Evolutionary conservation across 2,329 filamentous ascomycete genomes (phyloP).

Genomic region (Aspergillus sp.): DNA sequence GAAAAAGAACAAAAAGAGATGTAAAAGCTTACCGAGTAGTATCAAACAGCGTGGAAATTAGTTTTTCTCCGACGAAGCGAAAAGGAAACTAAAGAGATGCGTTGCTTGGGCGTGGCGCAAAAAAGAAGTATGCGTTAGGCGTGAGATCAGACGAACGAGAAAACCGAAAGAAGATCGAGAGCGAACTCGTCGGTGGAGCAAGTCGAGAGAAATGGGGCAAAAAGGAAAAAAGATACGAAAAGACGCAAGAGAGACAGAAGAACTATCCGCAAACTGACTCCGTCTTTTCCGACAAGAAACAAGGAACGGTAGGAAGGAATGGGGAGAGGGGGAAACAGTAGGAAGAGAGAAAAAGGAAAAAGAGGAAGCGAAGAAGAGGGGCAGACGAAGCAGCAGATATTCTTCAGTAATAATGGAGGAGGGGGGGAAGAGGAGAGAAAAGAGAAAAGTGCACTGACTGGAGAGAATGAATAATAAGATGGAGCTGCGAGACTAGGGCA

Average conservation of each 20-base stretch:
- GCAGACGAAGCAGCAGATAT: constrained; percentile 19
- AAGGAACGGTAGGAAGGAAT: constrained; percentile 21
- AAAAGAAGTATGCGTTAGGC: constrained; percentile 20
- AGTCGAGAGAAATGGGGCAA: constrained; percentile 18
- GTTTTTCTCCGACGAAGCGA: constrained; percentile 13
- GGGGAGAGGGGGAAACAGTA: constrained; percentile 11
- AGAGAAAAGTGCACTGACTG: constrained; percentile 12
- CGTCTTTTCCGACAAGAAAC: constrained; percentile 26
- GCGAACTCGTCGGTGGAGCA: constrained; percentile 25
- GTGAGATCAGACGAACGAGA: constrained; percentile 18
- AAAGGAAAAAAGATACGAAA: constrained; percentile 19
- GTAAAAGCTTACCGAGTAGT: constrained; percentile 20
- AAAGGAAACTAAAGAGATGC: constrained; percentile 16
- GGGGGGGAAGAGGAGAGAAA: constrained; percentile 17
- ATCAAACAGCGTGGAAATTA: constrained; percentile 16
- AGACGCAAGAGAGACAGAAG: constrained; percentile 15
- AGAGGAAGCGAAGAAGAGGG: constrained; percentile 14
- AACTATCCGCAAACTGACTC: constrained; percentile 30
- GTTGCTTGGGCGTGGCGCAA: constrained; percentile 19
- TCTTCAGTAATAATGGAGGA: constrained; percentile 17
- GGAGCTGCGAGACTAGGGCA: constrained; percentile 22
- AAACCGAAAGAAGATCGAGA: neutral
- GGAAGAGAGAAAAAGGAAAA: constrained; percentile 12
- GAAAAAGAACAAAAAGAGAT: neutral
- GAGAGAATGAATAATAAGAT: constrained; percentile 16